phyloP scores from a whole-genome alignment of 1,139 yeast genomes.

The Geotrichum cucujoidarum region DNA sequence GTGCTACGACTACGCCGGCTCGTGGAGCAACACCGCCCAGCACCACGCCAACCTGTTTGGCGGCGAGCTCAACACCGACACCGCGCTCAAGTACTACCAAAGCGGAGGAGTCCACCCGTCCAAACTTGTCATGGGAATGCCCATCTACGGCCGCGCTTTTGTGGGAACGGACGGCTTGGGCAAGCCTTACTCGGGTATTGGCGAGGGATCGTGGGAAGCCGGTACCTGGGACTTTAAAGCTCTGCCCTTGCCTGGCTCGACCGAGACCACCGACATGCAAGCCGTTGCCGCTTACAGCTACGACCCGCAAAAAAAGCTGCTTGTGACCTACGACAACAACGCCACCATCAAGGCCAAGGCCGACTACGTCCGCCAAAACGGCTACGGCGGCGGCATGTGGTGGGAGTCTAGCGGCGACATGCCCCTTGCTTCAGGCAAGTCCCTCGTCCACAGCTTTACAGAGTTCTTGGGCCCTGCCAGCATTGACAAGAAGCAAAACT shows the following conservation, averaged over 20 bases:
- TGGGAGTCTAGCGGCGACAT: conserved; percentile 88
- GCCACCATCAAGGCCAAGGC: conserved; percentile 57
- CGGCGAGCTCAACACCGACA: conserved; percentile 46
- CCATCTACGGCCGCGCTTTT: conserved; percentile 77
- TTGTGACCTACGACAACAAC: conserved; percentile 65
- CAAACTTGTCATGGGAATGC: conserved; percentile 81
- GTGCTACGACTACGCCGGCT: conserved; percentile 85
- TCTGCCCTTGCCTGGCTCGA: conserved; percentile 43
- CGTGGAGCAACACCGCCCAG: conserved; percentile 60
- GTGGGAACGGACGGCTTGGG: conserved; percentile 45
- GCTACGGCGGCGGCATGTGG: conserved; percentile 84
- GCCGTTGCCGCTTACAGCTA: conserved; percentile 59
- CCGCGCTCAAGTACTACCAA: conserved; percentile 46
- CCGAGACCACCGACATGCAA: conserved; percentile 49
- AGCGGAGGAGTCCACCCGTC: conserved; percentile 42
- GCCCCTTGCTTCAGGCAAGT: conserved; percentile 26
- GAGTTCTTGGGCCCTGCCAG: conserved; percentile 21
- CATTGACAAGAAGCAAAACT: conserved; percentile 22
- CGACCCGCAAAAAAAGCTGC: conserved; percentile 38
- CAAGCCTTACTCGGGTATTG: conserved; percentile 45
- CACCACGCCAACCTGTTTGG: conserved; percentile 70
- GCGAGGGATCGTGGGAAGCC: conserved; percentile 48
- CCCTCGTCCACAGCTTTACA: conserved; percentile 31
- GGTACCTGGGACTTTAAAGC: conserved; percentile 54
- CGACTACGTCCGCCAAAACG: conserved; percentile 44